phyloP scores from a whole-genome alignment of 768 basidiomycete genomes.

The Phaeotremella fagi region DNA sequence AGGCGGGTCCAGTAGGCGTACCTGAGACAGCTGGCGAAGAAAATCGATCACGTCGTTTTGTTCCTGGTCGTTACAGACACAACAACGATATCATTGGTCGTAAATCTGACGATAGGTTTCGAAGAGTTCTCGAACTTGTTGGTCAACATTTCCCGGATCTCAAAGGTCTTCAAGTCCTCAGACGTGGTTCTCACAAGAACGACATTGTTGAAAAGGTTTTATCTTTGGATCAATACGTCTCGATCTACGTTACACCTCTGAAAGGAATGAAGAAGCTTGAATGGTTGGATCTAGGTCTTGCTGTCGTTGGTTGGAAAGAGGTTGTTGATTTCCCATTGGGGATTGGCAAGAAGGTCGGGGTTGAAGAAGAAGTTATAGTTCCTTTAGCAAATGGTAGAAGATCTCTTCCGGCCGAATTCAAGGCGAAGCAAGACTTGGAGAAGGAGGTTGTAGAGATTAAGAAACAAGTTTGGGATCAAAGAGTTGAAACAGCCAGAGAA shows the following conservation, averaged over 20 bases:
- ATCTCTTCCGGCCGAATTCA: too few species aligned
- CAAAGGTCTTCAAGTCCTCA: constrained; percentile 4
- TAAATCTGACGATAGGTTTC: constrained; percentile 1
- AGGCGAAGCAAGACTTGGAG: too few species aligned
- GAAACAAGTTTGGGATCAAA: neutral
- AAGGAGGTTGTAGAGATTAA: neutral
- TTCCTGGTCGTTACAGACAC: too few species aligned
- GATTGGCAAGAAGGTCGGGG: too few species aligned
- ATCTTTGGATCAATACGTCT: neutral
- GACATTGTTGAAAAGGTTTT: constrained; percentile 7
- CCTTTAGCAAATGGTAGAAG: too few species aligned
- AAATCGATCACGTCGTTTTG: neutral
- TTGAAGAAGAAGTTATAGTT: too few species aligned
- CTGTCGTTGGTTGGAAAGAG: constrained; percentile 3
- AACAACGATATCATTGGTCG: too few species aligned
- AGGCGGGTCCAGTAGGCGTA: neutral
- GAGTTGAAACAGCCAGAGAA: neutral
- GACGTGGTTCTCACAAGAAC: neutral
- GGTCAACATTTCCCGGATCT: constrained; percentile 2
- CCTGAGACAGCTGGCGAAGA: neutral
- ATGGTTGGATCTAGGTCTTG: constrained; percentile 12
- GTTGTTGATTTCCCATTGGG: constrained; percentile 8
- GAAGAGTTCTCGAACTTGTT: neutral
- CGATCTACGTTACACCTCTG: constrained; percentile 5
- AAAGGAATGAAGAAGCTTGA: neutral